Evolutionary conservation across 257 asterid genomes (phyloP), one percentile per base, ranked within the genome.

Genomic region (Paraleonurus japonicus): DNA sequence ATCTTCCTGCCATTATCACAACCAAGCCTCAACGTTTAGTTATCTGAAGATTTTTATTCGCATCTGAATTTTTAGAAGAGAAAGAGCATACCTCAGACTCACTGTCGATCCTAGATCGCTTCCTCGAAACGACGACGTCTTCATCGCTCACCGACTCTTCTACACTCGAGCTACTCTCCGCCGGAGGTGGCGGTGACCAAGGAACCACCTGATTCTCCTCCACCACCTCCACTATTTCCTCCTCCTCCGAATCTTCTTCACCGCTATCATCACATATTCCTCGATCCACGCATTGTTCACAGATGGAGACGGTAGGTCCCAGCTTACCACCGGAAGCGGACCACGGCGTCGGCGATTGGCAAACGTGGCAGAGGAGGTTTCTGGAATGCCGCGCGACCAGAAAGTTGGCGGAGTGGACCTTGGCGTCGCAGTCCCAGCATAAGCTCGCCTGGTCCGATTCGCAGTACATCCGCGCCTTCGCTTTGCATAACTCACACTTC

Each of bases 341-440:
- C 98, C 98, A 89, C 54, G 86, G 80, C 72, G 92, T 87, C 71
- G 82, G 85, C 2, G 86, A 77, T 41, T 80, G 89, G 75, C 98
- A 92, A 2, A 71, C 79, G 39, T 71, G 82, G 86, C 96, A 92
- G 30, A 92, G 92, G 17, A 92, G 85, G 60, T 73, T 78, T 70
- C 98, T 84, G 3, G 86, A 81, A 74, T 92, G 98, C 62, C 92
- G 83, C 45, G 94, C 90, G 4, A 88, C 96, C 8, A 92, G 83
- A 66, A 89, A 89, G 67, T 89, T 92, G 4, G 96, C 98, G 4
- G 90, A 77, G 84, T 92, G 98, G 33, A 92, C 98, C 68, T 64
- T 76, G n/a, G 82, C 84, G 77, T 92, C 98, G 84, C 98, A 92
- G 73, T 72, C 77, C 94, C 94, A 86, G 69, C 98, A 92, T 30